Conservation (phyloP, 371 early-diverging fungal genomes). For the Actinomortierella wolfii region DNA sequence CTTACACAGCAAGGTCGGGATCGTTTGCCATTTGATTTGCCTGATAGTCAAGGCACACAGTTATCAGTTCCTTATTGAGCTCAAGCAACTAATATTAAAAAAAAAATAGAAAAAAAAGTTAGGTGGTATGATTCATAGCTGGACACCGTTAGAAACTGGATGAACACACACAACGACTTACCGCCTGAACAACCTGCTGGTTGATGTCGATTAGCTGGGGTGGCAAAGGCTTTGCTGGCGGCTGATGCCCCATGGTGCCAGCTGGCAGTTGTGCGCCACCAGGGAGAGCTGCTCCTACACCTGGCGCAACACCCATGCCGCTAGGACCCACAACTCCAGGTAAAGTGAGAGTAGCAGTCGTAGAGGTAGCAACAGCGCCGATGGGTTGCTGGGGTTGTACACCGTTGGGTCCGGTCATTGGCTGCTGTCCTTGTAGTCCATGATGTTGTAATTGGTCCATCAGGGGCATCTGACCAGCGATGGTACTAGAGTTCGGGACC, state of each 20-base stretch:
- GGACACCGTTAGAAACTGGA: neutral
- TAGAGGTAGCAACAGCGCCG: constrained; percentile 3
- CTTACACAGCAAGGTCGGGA: constrained; percentile 32
- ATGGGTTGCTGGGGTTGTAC: constrained; percentile 5
- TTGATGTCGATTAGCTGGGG: constrained; percentile 28
- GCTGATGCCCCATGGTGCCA: constrained; percentile 2
- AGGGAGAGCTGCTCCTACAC: constrained; percentile 1
- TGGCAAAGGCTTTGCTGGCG: constrained; percentile 3
- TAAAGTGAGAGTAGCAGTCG: neutral
- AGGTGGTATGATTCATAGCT: neutral
- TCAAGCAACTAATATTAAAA: constrained; percentile 18
- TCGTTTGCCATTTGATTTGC: constrained; percentile 14
- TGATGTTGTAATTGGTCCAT: neutral
- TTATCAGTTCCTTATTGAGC: constrained; percentile 36
- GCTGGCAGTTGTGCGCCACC: constrained; percentile 6
- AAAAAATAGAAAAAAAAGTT: neutral
- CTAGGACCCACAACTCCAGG: neutral
- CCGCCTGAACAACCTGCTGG: constrained; percentile 34
- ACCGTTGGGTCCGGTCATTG: no score
- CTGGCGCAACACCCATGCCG: constrained; percentile 6
- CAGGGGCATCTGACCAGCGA: neutral
- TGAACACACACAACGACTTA: constrained; percentile 10
- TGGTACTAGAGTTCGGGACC: neutral
- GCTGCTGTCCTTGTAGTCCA: neutral
- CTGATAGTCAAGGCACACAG: constrained; percentile 44